phyloP scores from a whole-genome alignment of 2,329 filamentous ascomycete genomes.

The Dactylellina parvicollis region DNA sequence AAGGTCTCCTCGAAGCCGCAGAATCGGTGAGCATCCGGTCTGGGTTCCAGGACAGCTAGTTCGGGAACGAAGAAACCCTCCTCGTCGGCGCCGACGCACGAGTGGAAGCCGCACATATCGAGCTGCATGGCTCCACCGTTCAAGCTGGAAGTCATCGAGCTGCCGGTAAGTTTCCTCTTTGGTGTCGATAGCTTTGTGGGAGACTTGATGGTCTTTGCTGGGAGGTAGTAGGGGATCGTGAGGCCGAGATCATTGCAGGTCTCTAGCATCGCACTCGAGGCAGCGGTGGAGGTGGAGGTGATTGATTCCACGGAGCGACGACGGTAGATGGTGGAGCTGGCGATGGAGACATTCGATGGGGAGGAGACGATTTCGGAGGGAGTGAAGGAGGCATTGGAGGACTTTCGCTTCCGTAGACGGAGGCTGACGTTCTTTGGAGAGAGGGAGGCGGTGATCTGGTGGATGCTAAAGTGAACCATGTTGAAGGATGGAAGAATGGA shows the following conservation, averaged over 20 bases:
- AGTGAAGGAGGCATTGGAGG: slow-evolving; percentile 47
- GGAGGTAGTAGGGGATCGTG: slow-evolving; percentile 47
- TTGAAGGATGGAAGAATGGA: too few relatives aligned
- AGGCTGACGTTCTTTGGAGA: slow-evolving; percentile 50
- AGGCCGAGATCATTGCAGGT: slow-evolving; percentile 49
- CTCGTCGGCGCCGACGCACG: slow-evolving; percentile 31
- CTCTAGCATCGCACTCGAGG: slow-evolving; percentile 48
- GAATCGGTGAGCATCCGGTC: slow-evolving; percentile 40
- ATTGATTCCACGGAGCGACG: slow-evolving; percentile 48
- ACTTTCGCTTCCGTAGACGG: slow-evolving; percentile 48
- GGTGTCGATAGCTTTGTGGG: slow-evolving; percentile 16
- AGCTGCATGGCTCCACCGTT: slow-evolving; percentile 34
- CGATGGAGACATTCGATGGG: slow-evolving; percentile 49
- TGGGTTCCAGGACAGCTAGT: slow-evolving; percentile 46
- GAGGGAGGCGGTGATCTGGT: slow-evolving; percentile 48
- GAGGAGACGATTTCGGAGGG: slow-evolving; percentile 41
- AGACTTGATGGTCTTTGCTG: slow-evolving; percentile 19
- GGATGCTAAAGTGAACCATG: slow-evolving; percentile 54
- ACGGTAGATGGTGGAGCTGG: slow-evolving; percentile 51
- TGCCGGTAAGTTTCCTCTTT: slow-evolving; percentile 29
- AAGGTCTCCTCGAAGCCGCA: slow-evolving; percentile 52
- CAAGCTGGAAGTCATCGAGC: slow-evolving; percentile 37
- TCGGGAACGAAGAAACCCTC: slow-evolving; percentile 45
- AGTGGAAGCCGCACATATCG: slow-evolving; percentile 51
- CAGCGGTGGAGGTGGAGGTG: slow-evolving; percentile 46